Conservation (phyloP, 345 rosid species). For the Lepidium africanum region DNA sequence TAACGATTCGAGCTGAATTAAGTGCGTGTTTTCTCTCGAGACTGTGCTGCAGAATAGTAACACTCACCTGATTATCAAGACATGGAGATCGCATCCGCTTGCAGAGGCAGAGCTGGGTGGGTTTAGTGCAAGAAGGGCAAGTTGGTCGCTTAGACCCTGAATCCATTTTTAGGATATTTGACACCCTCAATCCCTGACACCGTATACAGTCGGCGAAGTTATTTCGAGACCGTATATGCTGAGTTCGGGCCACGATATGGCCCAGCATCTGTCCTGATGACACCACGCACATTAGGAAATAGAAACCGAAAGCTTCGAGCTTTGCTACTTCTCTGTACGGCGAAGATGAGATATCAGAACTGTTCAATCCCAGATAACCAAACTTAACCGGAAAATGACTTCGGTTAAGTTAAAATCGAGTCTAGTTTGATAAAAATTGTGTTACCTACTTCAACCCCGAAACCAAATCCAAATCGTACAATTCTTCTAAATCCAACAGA, state of each 20-base stretch:
- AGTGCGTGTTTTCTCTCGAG: constrained; percentile 72
- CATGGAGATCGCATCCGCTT: constrained; percentile 36
- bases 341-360: background rate
- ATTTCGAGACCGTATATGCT: background rate
- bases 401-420: background rate
- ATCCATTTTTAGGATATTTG: constrained; percentile 44
- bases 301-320: background rate
- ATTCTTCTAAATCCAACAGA: too few species aligned
- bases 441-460: background rate
- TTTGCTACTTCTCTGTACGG: background rate
- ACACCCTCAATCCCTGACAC: constrained; percentile 14
- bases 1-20: constrained; percentile 70
- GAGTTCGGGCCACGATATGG: constrained; percentile 30
- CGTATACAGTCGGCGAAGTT: constrained; percentile 4
- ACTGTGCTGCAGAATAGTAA: constrained; percentile 77
- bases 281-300: background rate
- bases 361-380: background rate
- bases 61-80: constrained; percentile 54
- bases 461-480: background rate
- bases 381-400: background rate
- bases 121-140: constrained; percentile 69
- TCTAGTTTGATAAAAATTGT: background rate
- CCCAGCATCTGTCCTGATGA: constrained; percentile 23
- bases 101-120: constrained; percentile 61
- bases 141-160: constrained; percentile 46